Conservation (phyloP, 768 basidiomycete species). For the Mycena albidolilacea region DNA sequence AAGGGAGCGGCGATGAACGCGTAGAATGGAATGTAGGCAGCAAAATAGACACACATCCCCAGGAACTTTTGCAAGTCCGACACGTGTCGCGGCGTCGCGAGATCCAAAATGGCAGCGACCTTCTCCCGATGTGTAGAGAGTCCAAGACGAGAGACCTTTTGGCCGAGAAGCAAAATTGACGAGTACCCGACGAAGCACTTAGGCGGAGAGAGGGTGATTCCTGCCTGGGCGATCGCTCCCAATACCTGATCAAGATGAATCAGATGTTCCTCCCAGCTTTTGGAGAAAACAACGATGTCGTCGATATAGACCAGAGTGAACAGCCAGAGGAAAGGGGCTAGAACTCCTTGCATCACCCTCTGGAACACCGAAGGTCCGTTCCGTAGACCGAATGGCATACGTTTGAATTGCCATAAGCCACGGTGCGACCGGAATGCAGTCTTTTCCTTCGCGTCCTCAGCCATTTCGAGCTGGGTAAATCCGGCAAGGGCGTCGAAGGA, state of each 20-base stretch:
- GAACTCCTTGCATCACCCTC: no score
- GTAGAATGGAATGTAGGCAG: conserved; percentile 47
- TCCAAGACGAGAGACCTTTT: no score
- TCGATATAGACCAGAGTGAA: conserved; percentile 33
- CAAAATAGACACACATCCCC: conserved; percentile 47
- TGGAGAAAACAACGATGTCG: conserved; percentile 42
- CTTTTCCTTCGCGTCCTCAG: conserved; percentile 41
- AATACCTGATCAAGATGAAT: conserved; percentile 40
- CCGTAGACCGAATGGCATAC: no score
- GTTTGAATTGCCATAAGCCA: no score
- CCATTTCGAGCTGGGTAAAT: conserved; percentile 50
- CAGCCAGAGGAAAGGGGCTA: no score
- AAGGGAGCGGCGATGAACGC: conserved; percentile 34
- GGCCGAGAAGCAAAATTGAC: no score
- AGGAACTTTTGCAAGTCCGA: conserved; percentile 43
- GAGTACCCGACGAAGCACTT: no score
- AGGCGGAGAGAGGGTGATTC: not conserved
- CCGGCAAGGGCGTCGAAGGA: conserved; percentile 15
- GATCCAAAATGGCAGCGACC: conserved; percentile 39
- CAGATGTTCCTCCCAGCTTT: conserved; percentile 41
- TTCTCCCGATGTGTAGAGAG: conserved; percentile 43
- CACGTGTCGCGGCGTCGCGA: conserved; percentile 28
- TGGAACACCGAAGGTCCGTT: no score
- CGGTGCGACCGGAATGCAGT: conserved; percentile 50
- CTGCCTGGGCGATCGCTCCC: conserved; percentile 30